Percentiles rank a stretch among this genome's conserved stretches.
phyloP scores from a whole-genome alignment of 495 filamentous ascomycete species.

The Aspergillus saccharolyticus region DNA sequence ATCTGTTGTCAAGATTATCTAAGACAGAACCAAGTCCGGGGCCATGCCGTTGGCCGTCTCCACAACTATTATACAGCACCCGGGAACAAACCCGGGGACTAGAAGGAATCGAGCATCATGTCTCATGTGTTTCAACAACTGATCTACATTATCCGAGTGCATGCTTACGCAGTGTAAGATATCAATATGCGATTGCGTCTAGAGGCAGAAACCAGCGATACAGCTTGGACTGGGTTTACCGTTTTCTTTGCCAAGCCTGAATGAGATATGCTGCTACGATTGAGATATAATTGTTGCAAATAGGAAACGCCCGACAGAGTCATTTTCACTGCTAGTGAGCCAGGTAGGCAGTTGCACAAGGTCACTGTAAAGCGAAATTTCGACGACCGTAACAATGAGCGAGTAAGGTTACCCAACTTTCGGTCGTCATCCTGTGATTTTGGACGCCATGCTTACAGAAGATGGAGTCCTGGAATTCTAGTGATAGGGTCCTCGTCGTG shows the following conservation, averaged over 20 bases:
- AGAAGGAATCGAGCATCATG: background rate
- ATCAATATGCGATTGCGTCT: background rate
- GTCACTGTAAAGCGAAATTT: no score
- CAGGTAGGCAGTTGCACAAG: no score
- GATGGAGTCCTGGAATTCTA: background rate
- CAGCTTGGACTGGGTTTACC: no score
- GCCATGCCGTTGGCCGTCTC: background rate
- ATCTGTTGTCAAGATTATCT: background rate
- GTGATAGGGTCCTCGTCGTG: background rate
- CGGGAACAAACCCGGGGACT: background rate
- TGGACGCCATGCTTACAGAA: background rate
- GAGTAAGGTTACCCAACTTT: no score
- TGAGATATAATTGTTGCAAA: no score
- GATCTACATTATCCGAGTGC: no score
- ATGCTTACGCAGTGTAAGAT: background rate
- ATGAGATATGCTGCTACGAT: no score
- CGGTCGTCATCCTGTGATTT: background rate
- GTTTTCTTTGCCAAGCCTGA: no score
- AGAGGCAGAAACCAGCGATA: background rate
- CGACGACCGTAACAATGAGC: no score
- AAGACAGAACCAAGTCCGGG: slow-evolving; percentile 1
- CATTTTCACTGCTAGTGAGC: no score
- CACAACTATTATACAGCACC: slow-evolving; percentile 3
- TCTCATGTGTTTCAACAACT: background rate
- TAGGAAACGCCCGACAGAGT: no score